Percentiles rank a stretch among this genome's conserved stretches.
These are phyloP conservation scores for Camellia granthamiana DNA, from an alignment of 148 eudicot genomes.

Conservation along the genomic window DNA sequence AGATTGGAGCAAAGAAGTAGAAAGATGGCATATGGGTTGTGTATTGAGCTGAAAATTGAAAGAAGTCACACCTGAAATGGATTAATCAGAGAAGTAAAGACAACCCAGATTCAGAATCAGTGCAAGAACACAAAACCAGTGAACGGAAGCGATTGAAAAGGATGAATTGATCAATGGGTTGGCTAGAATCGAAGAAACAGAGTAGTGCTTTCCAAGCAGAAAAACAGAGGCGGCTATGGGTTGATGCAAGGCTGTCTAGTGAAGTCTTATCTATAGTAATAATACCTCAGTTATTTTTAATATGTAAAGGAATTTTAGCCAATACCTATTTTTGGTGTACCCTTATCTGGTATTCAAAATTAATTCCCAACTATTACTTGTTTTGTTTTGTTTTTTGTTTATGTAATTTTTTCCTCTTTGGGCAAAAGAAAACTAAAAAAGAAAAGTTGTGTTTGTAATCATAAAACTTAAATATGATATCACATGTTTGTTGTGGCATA, in stretches of 20 bases:
- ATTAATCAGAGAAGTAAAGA: neutral
- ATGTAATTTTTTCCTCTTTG: too few relatives aligned
- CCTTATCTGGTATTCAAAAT: too few relatives aligned
- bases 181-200: neutral
- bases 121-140: neutral
- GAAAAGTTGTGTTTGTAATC: too few relatives aligned
- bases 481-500: too few relatives aligned
- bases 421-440: too few relatives aligned
- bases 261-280: too few relatives aligned
- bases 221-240: constrained; percentile 16
- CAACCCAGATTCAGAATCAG: neutral
- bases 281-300: too few relatives aligned
- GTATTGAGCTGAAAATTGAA: neutral
- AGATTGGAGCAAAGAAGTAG: neutral
- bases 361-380: too few relatives aligned
- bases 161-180: neutral
- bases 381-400: too few relatives aligned
- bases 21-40: neutral
- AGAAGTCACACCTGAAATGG: constrained; percentile 5
- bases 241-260: neutral
- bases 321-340: too few relatives aligned
- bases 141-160: neutral
- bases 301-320: too few relatives aligned
- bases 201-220: neutral
- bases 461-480: too few relatives aligned